Conservation (phyloP, 2,329 filamentous ascomycete species). For the Triangularia setosa region DNA sequence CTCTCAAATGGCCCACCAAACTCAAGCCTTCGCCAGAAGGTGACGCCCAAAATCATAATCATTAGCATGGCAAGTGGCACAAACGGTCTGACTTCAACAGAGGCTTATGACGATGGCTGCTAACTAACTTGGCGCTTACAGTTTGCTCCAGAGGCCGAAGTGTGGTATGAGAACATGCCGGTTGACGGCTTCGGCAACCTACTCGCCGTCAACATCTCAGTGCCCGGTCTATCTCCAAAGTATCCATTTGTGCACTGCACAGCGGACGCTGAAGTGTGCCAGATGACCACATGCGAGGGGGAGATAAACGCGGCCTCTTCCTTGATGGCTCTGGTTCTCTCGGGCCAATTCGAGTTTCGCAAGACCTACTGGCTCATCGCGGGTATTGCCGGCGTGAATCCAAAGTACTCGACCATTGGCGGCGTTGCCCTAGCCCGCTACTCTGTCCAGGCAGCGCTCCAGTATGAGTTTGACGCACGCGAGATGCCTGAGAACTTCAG, state of each 20-base stretch:
- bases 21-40: slow-evolving; percentile 20
- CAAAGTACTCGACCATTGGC: slow-evolving; percentile 60
- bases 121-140: slow-evolving; percentile 28
- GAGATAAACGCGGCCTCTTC: slow-evolving; percentile 73
- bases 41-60: slow-evolving; percentile 59
- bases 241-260: slow-evolving; percentile 65
- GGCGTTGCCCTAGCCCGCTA: slow-evolving; percentile 66
- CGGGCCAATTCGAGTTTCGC: slow-evolving; percentile 58
- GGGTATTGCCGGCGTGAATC: slow-evolving; percentile 73
- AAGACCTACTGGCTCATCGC: slow-evolving; percentile 67
- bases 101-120: background rate
- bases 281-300: slow-evolving; percentile 63
- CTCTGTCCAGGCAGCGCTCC: slow-evolving; percentile 68
- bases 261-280: slow-evolving; percentile 57
- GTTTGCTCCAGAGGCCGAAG: slow-evolving; percentile 59
- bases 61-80: slow-evolving; percentile 53
- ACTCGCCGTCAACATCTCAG: slow-evolving; percentile 51
- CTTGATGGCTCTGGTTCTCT: slow-evolving; percentile 60
- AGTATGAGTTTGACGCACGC: slow-evolving; percentile 70
- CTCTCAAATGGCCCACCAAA: background rate
- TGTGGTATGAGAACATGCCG: slow-evolving; percentile 56
- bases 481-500: slow-evolving; percentile 62
- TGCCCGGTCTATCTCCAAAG: slow-evolving; percentile 61
- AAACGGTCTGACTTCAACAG: background rate
- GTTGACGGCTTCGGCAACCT: slow-evolving; percentile 49